Percentiles rank a stretch among this genome's conserved stretches.
Evolutionary conservation across 192 early-diverging fungal genomes (phyloP).

Genomic region (Gamsiella multidivaricata): DNA sequence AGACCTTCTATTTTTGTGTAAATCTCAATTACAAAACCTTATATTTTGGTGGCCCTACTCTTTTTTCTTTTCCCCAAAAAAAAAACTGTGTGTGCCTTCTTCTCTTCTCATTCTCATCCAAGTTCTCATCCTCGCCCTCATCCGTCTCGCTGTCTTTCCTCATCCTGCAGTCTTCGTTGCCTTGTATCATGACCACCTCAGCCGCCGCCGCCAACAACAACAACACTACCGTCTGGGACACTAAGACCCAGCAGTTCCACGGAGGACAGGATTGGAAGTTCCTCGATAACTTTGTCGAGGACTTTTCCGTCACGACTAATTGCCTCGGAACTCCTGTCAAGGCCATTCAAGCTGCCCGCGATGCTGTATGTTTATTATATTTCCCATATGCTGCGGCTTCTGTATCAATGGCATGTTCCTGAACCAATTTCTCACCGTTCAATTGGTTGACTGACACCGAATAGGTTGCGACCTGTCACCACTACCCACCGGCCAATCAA

Average conservation of each 20-base stretch:
- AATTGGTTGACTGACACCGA: neutral
- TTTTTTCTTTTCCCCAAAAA: no score
- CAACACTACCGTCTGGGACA: slow-evolving; percentile 77
- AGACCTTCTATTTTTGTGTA: no score
- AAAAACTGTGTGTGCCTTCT: no score
- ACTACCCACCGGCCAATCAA: slow-evolving; percentile 93
- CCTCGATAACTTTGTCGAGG: slow-evolving; percentile 90
- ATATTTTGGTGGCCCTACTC: no score
- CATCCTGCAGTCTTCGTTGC: neutral
- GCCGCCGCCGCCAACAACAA: slow-evolving; percentile 10
- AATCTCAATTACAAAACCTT: no score
- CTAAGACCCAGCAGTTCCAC: slow-evolving; percentile 89
- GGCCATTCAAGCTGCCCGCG: slow-evolving; percentile 78
- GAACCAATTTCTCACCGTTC: neutral
- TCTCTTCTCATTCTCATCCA: neutral
- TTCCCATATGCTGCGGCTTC: neutral
- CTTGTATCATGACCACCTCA: slow-evolving; percentile 22
- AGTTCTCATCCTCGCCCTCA: neutral
- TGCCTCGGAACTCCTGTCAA: slow-evolving; percentile 82
- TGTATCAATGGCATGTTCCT: neutral
- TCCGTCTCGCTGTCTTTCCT: neutral
- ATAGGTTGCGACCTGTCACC: slow-evolving; percentile 75
- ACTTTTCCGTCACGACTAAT: slow-evolving; percentile 93
- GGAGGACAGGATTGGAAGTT: slow-evolving; percentile 88
- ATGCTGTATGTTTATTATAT: slow-evolving; percentile 64